Percentiles rank a stretch among this genome's conserved stretches.
Conservation (phyloP, 1,284 basidiomycete genomes). For the Xerocomus amazonicus region DNA sequence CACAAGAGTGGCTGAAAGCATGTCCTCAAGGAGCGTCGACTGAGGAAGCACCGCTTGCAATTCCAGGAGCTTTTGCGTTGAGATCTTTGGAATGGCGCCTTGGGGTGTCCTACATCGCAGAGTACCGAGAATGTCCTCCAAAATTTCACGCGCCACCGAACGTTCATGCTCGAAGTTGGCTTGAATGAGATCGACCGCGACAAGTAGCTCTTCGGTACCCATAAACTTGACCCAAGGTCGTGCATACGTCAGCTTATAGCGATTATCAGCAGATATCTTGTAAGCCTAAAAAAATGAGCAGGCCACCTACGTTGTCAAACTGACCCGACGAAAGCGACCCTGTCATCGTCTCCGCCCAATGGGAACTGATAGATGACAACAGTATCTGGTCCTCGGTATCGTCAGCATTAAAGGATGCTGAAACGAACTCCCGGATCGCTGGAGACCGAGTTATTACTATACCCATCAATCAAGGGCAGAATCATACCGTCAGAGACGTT, state of each 20-base stretch:
- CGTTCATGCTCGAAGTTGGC: conserved; percentile 19
- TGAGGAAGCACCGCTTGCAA: conserved; percentile 36
- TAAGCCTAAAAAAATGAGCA: no score
- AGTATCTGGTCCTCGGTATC: conserved; percentile 26
- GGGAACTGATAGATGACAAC: conserved; percentile 27
- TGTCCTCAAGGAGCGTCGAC: conserved; percentile 41
- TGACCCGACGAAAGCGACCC: conserved; percentile 12
- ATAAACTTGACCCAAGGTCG: conserved; percentile 51
- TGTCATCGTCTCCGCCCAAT: conserved; percentile 31
- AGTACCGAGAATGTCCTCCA: conserved; percentile 31
- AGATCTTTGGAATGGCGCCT: conserved; percentile 22
- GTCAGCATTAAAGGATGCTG: conserved; percentile 21
- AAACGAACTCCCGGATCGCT: conserved; percentile 34
- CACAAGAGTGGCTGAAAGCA: conserved; percentile 43
- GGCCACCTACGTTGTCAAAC: conserved; percentile 17
- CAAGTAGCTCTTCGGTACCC: conserved; percentile 34
- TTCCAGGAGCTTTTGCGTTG: conserved; percentile 34
- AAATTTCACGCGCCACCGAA: conserved; percentile 26
- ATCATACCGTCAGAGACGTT: conserved; percentile 35
- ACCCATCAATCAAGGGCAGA: conserved; percentile 10
- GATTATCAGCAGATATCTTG: background rate
- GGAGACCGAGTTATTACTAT: background rate
- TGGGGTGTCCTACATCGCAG: conserved; percentile 11
- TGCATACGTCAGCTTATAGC: conserved; percentile 33
- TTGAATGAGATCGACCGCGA: conserved; percentile 34